Evolutionary conservation across 345 rosid species (phyloP).

Genomic region (Moringa oleifera): DNA sequence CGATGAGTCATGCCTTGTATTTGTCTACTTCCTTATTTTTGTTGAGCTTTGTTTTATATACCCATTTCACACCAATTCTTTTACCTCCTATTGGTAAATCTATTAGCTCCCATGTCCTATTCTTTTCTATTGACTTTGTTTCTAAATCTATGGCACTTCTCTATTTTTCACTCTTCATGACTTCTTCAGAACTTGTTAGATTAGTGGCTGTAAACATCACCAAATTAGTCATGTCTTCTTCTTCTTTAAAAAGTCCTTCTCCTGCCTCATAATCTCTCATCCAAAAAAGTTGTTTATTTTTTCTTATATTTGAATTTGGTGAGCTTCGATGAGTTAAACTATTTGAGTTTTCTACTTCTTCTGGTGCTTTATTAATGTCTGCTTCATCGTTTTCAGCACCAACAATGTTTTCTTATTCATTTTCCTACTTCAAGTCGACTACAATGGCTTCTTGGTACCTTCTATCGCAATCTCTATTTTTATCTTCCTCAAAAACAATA

Average conservation of each 20-base stretch:
- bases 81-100: neutral
- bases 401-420: neutral
- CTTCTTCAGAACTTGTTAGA: neutral
- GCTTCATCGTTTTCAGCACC: neutral
- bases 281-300: too few species aligned
- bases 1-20: too few species aligned
- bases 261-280: neutral
- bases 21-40: too few species aligned
- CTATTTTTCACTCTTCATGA: neutral
- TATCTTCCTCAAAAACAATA: too few species aligned
- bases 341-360: too few species aligned
- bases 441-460: too few species aligned
- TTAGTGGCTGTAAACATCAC: too few species aligned
- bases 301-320: too few species aligned
- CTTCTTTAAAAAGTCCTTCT: neutral
- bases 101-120: neutral
- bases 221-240: neutral
- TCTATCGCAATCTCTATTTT: too few species aligned
- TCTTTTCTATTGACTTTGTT: neutral
- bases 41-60: neutral
- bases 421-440: too few species aligned
- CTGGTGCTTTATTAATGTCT: too few species aligned
- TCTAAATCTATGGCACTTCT: neutral
- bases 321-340: too few species aligned
- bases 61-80: neutral